Evolutionary conservation across 2,329 filamentous ascomycete genomes (phyloP).

Genomic region (Juglanconis sp.): DNA sequence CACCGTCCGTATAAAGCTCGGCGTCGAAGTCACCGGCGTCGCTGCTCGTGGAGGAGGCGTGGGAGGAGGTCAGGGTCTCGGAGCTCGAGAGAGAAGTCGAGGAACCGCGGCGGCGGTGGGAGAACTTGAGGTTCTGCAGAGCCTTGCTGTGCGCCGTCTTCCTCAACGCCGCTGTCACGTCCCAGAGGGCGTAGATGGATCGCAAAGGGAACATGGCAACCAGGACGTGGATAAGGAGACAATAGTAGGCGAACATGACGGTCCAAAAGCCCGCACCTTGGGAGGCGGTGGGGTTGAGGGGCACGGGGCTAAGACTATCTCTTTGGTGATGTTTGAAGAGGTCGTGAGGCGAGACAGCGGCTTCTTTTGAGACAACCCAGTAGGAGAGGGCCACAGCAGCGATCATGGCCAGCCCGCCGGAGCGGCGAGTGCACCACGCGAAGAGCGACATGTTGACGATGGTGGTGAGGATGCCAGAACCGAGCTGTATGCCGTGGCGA

Average conservation of each 20-base stretch:
- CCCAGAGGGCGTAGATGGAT: slow-evolving; percentile 59
- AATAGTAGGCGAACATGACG: slow-evolving; percentile 60
- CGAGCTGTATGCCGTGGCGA: slow-evolving; percentile 12
- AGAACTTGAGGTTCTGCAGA: slow-evolving; percentile 45
- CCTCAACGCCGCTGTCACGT: slow-evolving; percentile 50
- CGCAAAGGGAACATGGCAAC: slow-evolving; percentile 62
- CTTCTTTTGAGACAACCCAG: slow-evolving; percentile 53
- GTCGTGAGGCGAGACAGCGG: slow-evolving; percentile 37
- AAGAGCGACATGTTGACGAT: slow-evolving; percentile 48
- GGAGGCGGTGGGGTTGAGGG: slow-evolving; percentile 29
- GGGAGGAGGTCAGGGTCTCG: slow-evolving; percentile 49
- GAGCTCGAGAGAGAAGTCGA: slow-evolving; percentile 55
- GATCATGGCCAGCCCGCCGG: slow-evolving; percentile 54
- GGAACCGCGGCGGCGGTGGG: slow-evolving; percentile 48
- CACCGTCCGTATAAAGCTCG: slow-evolving; percentile 44
- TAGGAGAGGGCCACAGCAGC: slow-evolving; percentile 47
- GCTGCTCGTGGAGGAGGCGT: slow-evolving; percentile 46
- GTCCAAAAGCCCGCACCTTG: slow-evolving; percentile 49
- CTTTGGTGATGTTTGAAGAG: slow-evolving; percentile 42
- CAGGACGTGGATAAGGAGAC: slow-evolving; percentile 60
- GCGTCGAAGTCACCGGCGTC: slow-evolving; percentile 50
- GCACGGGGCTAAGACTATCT: slow-evolving; percentile 34
- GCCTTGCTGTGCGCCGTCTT: slow-evolving; percentile 43
- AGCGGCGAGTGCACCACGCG: slow-evolving; percentile 51
- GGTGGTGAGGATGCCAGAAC: slow-evolving; percentile 19